These are phyloP conservation scores for Saccharomycopsis selenospora DNA, from an alignment of 805 yeast genomes.

Conservation along the genomic window DNA sequence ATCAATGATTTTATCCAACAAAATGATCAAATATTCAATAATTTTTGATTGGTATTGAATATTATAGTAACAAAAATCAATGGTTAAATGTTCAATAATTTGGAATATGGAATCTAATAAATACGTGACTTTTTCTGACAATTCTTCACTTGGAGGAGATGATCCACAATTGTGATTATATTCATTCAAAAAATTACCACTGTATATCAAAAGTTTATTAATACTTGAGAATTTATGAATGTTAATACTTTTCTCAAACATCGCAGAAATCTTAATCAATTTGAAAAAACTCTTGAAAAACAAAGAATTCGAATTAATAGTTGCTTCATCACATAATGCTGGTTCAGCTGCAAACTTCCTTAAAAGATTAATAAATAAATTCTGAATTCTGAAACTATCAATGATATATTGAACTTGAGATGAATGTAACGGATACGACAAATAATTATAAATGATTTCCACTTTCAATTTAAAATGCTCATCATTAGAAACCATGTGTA, in stretches of 20 bases:
- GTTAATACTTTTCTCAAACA: slow-evolving; percentile 1
- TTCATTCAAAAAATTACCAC: neutral
- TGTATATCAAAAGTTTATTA: neutral
- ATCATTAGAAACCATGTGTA: neutral
- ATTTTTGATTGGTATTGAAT: neutral
- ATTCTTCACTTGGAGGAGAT: neutral
- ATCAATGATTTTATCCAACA: neutral
- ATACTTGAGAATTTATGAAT: neutral
- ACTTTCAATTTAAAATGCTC: neutral
- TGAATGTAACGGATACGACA: neutral
- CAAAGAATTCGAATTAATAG: neutral
- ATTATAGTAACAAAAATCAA: neutral
- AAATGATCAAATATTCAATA: neutral
- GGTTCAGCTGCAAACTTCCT: neutral
- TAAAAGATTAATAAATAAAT: slow-evolving; percentile 19
- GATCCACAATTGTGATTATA: neutral
- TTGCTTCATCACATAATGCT: neutral
- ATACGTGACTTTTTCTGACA: neutral
- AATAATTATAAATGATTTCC: neutral
- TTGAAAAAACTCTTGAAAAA: neutral
- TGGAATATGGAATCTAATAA: neutral
- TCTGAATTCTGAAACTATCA: slow-evolving; percentile 36
- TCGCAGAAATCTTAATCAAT: neutral
- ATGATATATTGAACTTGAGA: neutral
- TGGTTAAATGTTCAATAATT: neutral